Evolutionary conservation across 148 eudicot genomes (phyloP).

Genomic region (Silene uniflora): DNA sequence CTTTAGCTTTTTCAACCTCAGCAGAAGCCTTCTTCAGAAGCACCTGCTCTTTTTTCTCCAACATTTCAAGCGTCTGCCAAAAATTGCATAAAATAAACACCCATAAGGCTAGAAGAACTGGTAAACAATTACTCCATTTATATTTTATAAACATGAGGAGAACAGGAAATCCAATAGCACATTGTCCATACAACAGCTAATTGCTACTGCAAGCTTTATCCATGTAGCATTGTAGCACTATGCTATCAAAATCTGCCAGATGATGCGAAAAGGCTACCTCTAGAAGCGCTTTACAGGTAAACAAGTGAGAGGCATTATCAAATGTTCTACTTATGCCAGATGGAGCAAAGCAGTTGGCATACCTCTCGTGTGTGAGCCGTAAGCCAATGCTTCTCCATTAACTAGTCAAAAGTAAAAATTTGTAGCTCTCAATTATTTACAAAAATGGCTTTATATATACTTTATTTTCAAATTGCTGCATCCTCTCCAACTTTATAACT

Average conservation of each 20-base stretch:
- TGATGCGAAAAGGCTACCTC: neutral
- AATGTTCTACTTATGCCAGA: neutral
- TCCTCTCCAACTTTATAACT: neutral
- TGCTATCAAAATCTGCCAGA: neutral
- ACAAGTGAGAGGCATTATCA: neutral
- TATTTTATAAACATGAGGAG: neutral
- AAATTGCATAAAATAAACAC: slow-evolving; percentile 7
- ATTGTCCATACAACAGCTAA: neutral
- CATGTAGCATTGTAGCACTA: neutral
- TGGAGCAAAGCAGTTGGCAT: neutral
- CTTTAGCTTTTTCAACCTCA: slow-evolving; percentile 79
- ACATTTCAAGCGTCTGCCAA: slow-evolving; percentile 72
- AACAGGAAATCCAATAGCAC: neutral
- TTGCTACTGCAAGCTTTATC: neutral
- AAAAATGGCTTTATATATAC: neutral
- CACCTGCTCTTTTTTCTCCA: slow-evolving; percentile 75
- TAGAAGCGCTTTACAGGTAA: neutral
- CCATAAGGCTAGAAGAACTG: neutral
- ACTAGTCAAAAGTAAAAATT: neutral
- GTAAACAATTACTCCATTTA: neutral
- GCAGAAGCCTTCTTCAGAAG: slow-evolving; percentile 66
- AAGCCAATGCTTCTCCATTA: neutral
- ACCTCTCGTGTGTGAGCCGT: neutral
- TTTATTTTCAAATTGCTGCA: neutral
- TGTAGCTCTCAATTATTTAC: neutral